Evolutionary conservation across 2,329 filamentous ascomycete genomes (phyloP), one percentile per base, ranked within the genome.

Genomic region (Zalaria obscura): DNA sequence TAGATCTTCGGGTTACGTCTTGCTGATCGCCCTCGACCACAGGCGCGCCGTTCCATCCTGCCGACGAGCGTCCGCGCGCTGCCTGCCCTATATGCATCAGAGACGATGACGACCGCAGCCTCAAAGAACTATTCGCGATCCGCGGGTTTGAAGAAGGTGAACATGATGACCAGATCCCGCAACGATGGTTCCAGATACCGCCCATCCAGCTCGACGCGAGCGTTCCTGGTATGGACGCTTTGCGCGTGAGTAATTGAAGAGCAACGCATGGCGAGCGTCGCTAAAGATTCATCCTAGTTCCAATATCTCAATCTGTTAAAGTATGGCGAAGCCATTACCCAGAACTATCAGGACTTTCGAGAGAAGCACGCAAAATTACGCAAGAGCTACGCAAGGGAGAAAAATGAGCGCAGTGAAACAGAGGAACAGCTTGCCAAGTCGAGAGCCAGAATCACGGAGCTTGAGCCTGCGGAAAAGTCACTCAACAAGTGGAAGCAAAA

Each of bases 21-120:
- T 3, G 10, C 35, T 37, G 5, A 36, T 25, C 10, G 11, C 9
- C 25, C 9, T 29, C 11, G 5, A 39, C 33, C n/a, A 25, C 38
- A 71, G 69, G 60, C 9, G 62, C 60, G 6, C 61, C 66, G 2
- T 70, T 71, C 39, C 62, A 70, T 46, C 57, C 61, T 0, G 53
- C 57, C 28, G 59, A 57, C 8, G 46, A 61, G 38, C 55, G 51
- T 29, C 67, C 68, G 2, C 51, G 52, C 28, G 64, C 65, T 5
- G 51, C 60, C 11, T 72, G 69, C 46, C 68, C 68, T 2, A 51
- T 64, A 1, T 72, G 69, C 45, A 40, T 54, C 10, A 51, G 48
- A 6, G 56, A 63, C 10, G 34, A 40, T 26, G 51, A 52, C 41
- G 62, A 68, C 36, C 36, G 48, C 4, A 48, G 50, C 3, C 48